Conservation (phyloP, 2,329 filamentous ascomycete species). For the Ceratocystis destructans region DNA sequence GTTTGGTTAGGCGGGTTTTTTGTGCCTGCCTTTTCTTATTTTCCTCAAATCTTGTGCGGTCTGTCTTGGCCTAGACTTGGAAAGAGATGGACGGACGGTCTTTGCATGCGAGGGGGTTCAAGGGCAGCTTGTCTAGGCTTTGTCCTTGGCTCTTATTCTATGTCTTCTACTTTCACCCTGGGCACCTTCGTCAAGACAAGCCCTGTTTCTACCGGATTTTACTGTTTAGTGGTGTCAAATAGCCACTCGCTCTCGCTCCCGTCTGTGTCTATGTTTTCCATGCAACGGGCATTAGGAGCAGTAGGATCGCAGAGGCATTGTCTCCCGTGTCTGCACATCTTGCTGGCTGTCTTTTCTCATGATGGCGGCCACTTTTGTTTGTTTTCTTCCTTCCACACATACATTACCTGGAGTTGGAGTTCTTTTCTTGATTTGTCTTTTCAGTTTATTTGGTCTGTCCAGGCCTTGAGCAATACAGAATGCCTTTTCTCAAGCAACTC, state of each 20-base stretch:
- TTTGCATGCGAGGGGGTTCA: background rate
- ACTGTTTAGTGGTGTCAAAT: background rate
- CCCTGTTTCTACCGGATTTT: background rate
- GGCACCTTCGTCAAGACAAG: background rate
- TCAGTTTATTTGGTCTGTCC: constrained; percentile 19
- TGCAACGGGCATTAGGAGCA: background rate
- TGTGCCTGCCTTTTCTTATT: background rate
- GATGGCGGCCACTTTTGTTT: constrained; percentile 8
- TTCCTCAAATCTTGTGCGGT: background rate
- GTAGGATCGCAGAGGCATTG: background rate
- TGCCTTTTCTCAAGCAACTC: background rate
- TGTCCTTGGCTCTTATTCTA: background rate
- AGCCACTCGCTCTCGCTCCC: background rate
- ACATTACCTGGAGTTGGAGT: constrained; percentile 19
- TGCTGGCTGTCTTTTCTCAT: background rate
- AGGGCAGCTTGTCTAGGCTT: background rate
- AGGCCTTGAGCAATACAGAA: constrained; percentile 17
- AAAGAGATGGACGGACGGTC: background rate
- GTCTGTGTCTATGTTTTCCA: background rate
- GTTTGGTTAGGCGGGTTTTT: background rate
- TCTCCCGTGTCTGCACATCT: background rate
- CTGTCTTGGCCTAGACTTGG: background rate
- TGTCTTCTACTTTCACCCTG: background rate
- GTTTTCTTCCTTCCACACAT: constrained; percentile 9
- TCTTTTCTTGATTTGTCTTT: constrained; percentile 14